Evolutionary conservation across 2,329 filamentous ascomycete genomes (phyloP), one percentile per base, ranked within the genome.

Genomic region (Thermoascus crustaceus): DNA sequence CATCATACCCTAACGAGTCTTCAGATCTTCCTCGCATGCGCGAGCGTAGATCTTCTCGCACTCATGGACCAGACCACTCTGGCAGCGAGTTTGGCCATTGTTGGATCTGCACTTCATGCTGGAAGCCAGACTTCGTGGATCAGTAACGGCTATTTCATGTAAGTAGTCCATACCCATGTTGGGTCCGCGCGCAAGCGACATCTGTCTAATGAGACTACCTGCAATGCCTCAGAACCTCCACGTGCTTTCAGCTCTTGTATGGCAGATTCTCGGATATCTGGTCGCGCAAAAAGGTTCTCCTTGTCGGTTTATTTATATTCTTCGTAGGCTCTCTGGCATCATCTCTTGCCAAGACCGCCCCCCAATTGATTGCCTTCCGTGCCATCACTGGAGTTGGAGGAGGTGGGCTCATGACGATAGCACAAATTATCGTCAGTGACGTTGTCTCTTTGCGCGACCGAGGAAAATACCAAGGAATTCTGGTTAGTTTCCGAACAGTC

Each of bases 171-270:
- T 83, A 39, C 82, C 78, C 2, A 81, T 77, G 1, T 75, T 83
- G 55, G 84, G 84, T 79, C 78, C 30, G 81, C 84, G 52, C 73
- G n/a, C n/a, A 10, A n/a, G 3, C 6, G 4, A 14, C 14, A 72
- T n/a, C n/a, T n/a, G n/a, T n/a, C n/a, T n/a, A n/a, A n/a, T n/a
- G n/a, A n/a, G n/a, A n/a, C n/a, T n/a, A n/a, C n/a, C n/a, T n/a
- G n/a, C n/a, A n/a, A n/a, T n/a, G n/a, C n/a, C n/a, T n/a, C n/a
- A 71, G 87, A 20, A 85, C 83, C 1, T 82, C 77, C 7, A 80
- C 77, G 0, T 71, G 71, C 8, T 81, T 79, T 47, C 76, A 79
- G 49, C 71, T 79, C 32, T 61, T 82, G 3, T 80, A 80, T 50
- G 77, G 77, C 14, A 67, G 75, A 0, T 50, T 78, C 5, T 77